A percentile compares a stretch with the other conserved stretches of the same genome.
Conservation (phyloP, 306 rosid genomes). For the Alnus glutinosa region DNA sequence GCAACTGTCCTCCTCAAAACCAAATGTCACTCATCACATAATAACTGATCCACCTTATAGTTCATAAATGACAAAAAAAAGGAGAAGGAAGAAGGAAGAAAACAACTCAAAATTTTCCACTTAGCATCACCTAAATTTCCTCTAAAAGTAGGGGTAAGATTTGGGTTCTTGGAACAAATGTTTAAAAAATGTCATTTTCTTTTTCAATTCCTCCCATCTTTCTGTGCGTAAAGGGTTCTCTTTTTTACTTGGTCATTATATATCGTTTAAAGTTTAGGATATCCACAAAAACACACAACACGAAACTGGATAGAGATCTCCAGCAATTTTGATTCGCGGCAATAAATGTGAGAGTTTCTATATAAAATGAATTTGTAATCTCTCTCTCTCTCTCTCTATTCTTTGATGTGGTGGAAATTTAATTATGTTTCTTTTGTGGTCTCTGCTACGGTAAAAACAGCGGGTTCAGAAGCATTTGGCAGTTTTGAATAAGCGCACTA, state of each 20-base stretch:
- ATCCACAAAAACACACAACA: too few relatives aligned
- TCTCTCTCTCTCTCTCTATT: background rate
- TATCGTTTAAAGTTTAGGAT: too few relatives aligned
- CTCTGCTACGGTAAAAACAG: slow-evolving; percentile 53
- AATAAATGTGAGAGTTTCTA: too few relatives aligned
- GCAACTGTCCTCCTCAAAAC: background rate
- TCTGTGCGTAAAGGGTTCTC: background rate
- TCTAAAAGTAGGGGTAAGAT: too few relatives aligned
- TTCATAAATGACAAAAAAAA: background rate
- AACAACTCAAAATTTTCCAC: background rate
- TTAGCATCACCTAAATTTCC: background rate
- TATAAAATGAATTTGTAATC: background rate
- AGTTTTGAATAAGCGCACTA: slow-evolving; percentile 72
- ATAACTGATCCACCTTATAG: background rate
- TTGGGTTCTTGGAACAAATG: too few relatives aligned
- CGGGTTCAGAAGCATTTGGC: slow-evolving; percentile 95
- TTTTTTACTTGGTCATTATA: background rate
- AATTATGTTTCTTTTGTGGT: slow-evolving; percentile 21
- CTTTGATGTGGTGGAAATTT: slow-evolving; percentile 14
- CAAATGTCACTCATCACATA: background rate
- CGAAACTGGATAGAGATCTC: too few relatives aligned
- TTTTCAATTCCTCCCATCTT: too few relatives aligned
- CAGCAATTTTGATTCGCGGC: too few relatives aligned
- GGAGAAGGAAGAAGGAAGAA: background rate
- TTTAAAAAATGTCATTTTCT: too few relatives aligned